Conservation (phyloP, 305 asterid species). For the Ilex paraguariensis region DNA sequence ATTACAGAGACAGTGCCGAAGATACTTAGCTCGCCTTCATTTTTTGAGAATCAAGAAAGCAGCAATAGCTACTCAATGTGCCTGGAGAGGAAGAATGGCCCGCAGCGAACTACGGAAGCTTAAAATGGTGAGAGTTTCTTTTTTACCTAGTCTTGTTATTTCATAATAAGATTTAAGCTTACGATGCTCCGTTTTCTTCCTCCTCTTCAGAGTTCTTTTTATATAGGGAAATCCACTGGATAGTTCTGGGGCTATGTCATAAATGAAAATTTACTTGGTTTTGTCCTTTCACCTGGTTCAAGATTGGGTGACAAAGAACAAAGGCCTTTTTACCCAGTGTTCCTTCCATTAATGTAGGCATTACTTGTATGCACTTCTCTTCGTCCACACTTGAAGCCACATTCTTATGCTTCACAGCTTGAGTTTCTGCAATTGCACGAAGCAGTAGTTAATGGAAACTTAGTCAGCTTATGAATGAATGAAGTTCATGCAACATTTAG, state of each 20-base stretch:
- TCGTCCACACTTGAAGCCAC: no score
- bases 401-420: no score
- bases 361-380: no score
- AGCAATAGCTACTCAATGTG: conserved; percentile 50
- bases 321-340: no score
- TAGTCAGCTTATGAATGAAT: no score
- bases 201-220: background rate
- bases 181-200: background rate
- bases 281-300: no score
- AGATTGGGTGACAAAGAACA: no score
- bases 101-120: conserved; percentile 48
- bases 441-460: no score
- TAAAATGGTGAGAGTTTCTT: conserved; percentile 51
- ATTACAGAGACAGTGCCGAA: conserved; percentile 48
- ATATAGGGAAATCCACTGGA: background rate
- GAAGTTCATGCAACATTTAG: no score
- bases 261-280: background rate
- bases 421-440: no score
- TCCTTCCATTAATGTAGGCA: no score
- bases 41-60: conserved; percentile 51
- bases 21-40: conserved; percentile 29
- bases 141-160: conserved; percentile 3
- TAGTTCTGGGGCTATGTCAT: background rate
- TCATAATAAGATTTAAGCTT: background rate
- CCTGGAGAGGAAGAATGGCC: conserved; percentile 51